Evolutionary conservation across 2,329 filamentous ascomycete species (phyloP).

Genomic region (Endothia cerciana): DNA sequence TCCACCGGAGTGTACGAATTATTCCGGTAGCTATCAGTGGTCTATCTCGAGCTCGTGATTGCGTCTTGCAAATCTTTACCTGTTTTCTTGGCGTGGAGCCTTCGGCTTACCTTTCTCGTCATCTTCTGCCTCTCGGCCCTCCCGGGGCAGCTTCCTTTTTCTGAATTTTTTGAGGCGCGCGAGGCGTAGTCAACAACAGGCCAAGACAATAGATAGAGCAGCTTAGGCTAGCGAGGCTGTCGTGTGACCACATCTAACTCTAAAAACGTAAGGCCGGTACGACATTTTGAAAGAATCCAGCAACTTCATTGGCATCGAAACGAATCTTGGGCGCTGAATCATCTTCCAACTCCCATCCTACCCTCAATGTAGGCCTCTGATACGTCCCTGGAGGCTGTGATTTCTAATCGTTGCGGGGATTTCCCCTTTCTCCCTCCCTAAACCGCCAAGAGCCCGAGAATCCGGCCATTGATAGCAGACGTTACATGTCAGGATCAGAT

Average conservation of each 20-base stretch:
- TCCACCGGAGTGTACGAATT: background rate
- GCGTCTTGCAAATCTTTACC: background rate
- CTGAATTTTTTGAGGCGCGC: background rate
- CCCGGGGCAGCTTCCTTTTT: background rate
- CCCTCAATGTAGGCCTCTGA: background rate
- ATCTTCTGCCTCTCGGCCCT: background rate
- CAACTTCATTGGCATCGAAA: background rate
- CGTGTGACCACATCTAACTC: background rate
- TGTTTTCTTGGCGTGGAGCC: background rate
- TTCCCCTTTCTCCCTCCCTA: background rate
- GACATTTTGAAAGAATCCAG: background rate
- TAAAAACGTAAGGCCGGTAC: background rate
- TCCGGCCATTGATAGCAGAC: background rate
- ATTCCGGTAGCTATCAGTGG: background rate
- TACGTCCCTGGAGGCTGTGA: background rate
- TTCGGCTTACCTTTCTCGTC: background rate
- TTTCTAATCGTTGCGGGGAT: background rate
- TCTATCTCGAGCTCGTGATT: background rate
- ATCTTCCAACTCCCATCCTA: background rate
- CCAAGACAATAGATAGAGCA: slow-evolving; percentile 3
- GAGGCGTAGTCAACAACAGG: background rate
- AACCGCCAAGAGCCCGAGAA: slow-evolving; percentile 4
- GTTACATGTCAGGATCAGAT: background rate
- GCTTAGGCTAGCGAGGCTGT: background rate
- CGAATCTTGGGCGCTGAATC: background rate